phyloP scores from a whole-genome alignment of 179 eudicot species.

The Corrigiola litoralis region DNA sequence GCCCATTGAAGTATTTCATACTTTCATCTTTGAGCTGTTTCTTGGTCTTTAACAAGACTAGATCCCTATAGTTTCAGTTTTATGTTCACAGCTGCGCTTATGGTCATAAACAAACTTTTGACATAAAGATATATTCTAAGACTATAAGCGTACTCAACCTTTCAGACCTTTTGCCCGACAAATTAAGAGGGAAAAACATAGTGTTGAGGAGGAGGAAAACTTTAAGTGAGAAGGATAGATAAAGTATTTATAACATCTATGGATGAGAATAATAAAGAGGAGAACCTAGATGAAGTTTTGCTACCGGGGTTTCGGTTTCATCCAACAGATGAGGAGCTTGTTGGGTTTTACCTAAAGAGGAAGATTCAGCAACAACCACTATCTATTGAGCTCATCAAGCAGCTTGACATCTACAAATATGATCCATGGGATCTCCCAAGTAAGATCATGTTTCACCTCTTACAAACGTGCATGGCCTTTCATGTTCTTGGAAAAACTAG shows the following conservation, averaged over 20 bases:
- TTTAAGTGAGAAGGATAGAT: not conserved
- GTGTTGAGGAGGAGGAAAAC: not conserved
- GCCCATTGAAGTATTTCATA: no score
- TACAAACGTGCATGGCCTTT: not conserved
- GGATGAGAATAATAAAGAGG: conserved; percentile 45
- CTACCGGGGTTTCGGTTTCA: conserved; percentile 93
- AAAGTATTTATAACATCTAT: not conserved
- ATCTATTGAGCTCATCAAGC: conserved; percentile 84
- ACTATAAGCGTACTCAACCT: no score
- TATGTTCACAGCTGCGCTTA: no score
- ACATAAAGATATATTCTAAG: no score
- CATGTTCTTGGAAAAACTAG: not conserved
- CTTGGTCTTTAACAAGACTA: no score
- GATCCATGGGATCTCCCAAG: conserved; percentile 99
- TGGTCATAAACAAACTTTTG: no score
- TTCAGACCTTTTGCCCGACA: no score
- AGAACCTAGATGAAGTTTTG: conserved; percentile 59
- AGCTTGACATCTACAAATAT: conserved; percentile 80
- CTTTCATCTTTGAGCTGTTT: no score
- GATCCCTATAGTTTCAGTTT: no score
- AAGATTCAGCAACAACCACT: conserved; percentile 77
- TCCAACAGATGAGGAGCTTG: conserved; percentile 91
- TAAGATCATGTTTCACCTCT: conserved; percentile 24
- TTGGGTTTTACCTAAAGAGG: conserved; percentile 85
- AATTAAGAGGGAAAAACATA: no score